These are phyloP conservation scores for Debaryomyces sp. DNA, from an alignment of 1,139 yeast genomes.

Conservation along the genomic window DNA sequence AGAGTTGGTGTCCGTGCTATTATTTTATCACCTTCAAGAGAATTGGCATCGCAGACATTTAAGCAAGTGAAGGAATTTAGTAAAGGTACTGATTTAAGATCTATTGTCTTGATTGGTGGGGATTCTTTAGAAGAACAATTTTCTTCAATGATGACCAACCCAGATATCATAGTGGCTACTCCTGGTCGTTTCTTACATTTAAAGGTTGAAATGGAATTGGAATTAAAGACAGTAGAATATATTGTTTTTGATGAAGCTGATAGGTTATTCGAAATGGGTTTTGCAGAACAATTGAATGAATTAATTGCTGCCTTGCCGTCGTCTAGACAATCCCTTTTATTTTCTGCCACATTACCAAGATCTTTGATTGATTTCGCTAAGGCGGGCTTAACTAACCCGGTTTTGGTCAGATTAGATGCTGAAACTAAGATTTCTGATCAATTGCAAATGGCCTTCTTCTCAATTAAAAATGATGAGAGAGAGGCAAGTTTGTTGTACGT, in stretches of 20 bases:
- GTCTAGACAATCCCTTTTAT: slow-evolving; percentile 84
- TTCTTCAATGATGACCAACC: slow-evolving; percentile 87
- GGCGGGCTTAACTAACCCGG: slow-evolving; percentile 92
- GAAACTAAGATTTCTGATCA: slow-evolving; percentile 89
- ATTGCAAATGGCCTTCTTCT: slow-evolving; percentile 84
- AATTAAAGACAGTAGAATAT: slow-evolving; percentile 79
- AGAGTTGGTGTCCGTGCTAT: slow-evolving; percentile 85
- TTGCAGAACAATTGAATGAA: slow-evolving; percentile 92
- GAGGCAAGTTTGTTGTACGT: slow-evolving; percentile 82
- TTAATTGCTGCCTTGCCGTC: slow-evolving; percentile 81
- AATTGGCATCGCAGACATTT: slow-evolving; percentile 88
- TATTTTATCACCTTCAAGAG: slow-evolving; percentile 89
- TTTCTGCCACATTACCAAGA: slow-evolving; percentile 94
- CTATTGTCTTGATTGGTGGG: slow-evolving; percentile 90
- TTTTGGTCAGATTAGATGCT: slow-evolving; percentile 87
- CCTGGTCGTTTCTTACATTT: slow-evolving; percentile 97
- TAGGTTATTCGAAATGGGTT: slow-evolving; percentile 95
- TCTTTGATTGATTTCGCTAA: slow-evolving; percentile 94
- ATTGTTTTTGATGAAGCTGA: slow-evolving; percentile 98
- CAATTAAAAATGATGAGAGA: slow-evolving; percentile 81
- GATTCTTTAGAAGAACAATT: slow-evolving; percentile 97
- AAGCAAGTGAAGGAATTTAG: slow-evolving; percentile 89
- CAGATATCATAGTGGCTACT: slow-evolving; percentile 94
- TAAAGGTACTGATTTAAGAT: slow-evolving; percentile 79
- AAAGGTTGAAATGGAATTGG: slow-evolving; percentile 92